These are phyloP conservation scores for Yamadazyma conglobata DNA, from an alignment of 1,139 yeast species.

Conservation along the genomic window DNA sequence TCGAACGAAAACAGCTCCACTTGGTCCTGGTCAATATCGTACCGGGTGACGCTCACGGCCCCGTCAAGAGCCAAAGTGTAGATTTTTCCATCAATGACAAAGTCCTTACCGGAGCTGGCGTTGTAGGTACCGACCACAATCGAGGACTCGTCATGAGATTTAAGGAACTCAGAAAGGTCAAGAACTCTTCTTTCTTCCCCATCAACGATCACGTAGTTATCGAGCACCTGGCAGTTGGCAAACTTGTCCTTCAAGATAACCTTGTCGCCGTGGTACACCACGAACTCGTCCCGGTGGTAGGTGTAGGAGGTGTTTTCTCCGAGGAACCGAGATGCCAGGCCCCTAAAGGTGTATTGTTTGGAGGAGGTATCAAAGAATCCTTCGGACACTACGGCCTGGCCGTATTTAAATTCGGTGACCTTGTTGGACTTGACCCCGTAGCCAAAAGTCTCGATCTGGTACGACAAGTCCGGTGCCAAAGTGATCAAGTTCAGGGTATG, in stretches of 20 bases:
- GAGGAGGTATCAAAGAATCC: constrained; percentile 1
- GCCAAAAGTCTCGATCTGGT: constrained; percentile 1
- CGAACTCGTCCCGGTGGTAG: constrained; percentile 6
- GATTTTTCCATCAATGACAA: constrained; percentile 11
- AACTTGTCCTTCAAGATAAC: constrained; percentile 8
- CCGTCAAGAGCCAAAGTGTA: constrained; percentile 7
- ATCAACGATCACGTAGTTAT: constrained; percentile 7
- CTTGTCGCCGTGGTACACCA: constrained; percentile 6
- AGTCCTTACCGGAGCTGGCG: constrained; percentile 11
- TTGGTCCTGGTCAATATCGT: constrained; percentile 9
- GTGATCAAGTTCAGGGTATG: constrained; percentile 12
- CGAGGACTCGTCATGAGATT: constrained; percentile 14
- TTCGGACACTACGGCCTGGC: constrained; percentile 6
- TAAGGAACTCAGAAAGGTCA: constrained; percentile 29
- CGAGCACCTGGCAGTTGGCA: constrained; percentile 2
- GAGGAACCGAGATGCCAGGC: constrained; percentile 1
- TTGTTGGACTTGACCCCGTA: constrained; percentile 7
- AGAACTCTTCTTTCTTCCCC: constrained; percentile 18
- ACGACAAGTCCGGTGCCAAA: constrained; percentile 10
- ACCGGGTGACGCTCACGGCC: constrained; percentile 5
- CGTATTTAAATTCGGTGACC: constrained; percentile 1
- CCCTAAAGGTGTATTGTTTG: constrained; percentile 3
- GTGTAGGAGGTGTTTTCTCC: constrained; percentile 8
- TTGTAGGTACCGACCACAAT: constrained; percentile 14
- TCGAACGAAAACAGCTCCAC: neutral